Percentiles rank a stretch among this genome's conserved stretches.
Conservation (phyloP, 2,329 filamentous ascomycete species). For the Spiromastix sp. region DNA sequence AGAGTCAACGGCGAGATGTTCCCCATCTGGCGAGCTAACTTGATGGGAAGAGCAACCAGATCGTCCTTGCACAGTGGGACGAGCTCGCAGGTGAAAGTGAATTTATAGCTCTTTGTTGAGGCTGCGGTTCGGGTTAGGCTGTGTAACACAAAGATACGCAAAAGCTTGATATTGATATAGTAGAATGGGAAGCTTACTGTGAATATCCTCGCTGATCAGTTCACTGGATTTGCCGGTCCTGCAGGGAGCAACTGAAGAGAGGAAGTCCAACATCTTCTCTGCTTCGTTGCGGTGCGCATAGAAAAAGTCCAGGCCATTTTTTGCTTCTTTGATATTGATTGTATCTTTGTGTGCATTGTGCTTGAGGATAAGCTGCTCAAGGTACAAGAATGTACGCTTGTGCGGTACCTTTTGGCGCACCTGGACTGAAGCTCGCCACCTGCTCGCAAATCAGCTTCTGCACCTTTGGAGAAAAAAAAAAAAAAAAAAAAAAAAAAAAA, state of each 20-base stretch:
- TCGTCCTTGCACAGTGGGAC: conserved; percentile 97
- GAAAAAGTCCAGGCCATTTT: conserved; percentile 93
- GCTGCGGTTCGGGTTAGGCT: too few species aligned
- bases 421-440: conserved; percentile 90
- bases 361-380: conserved; percentile 94
- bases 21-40: conserved; percentile 73
- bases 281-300: conserved; percentile 84
- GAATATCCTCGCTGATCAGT: conserved; percentile 84
- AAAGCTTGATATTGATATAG: too few species aligned
- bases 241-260: conserved; percentile 70
- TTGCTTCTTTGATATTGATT: conserved; percentile 95
- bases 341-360: conserved; percentile 84
- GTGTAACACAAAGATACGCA: too few species aligned
- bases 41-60: conserved; percentile 82
- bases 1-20: conserved; percentile 82
- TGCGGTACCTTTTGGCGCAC: conserved; percentile 94
- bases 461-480: too few species aligned
- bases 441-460: too few species aligned
- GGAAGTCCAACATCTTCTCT: conserved; percentile 84
- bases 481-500: too few species aligned
- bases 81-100: conserved; percentile 78
- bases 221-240: conserved; percentile 79
- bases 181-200: too few species aligned
- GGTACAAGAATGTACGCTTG: conserved; percentile 73
- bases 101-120: conserved; percentile 85